Evolutionary conservation across 129 eudicot species (phyloP), one percentile per base, ranked within the genome.

Genomic region (Arctium minus): DNA sequence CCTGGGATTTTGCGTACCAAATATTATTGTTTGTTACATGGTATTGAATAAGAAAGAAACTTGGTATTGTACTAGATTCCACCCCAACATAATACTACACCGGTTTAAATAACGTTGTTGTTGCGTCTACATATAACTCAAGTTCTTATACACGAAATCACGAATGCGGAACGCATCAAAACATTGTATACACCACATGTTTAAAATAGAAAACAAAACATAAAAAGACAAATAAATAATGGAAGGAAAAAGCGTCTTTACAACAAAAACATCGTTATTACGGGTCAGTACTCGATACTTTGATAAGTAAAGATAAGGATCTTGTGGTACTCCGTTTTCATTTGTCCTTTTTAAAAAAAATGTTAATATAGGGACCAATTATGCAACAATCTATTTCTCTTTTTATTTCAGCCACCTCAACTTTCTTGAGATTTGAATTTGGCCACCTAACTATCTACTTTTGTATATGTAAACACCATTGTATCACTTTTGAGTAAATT

Each of bases 231-330:
- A 10, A 4, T 9, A 46, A 42, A 15, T 15, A 53, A 53, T 53
- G 64, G n/a, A 7, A 9, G 22, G 42, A 70, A 48, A 46, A 79
- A 13, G 18, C 74, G 27, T 78, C 38, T 65, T 65, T 1, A 18
- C 44, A 70, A 79, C 70, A 83, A 70, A 77, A 65, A 44, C 65
- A 77, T 83, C 78, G 36, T 76, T 70, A 12, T 53, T 12, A 65
- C 32, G 1, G 17, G 38, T 68, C 6, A 3, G 2, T 46, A 56
- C 27, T 56, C 65, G 67, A 56, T 17, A 56, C 67, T 56, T 56
- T 6, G 5, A 15, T 13, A 5, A 32, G 8, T 27, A 73, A 74
- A 44, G 76, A 82, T 35, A 60, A 42, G 76, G 81, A 17, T 53
- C 1, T 13, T 12, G 22, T 53, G 64, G 48, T 27, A 42, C 65